These are phyloP conservation scores for Ogataea kodamae DNA, from an alignment of 805 yeast genomes.

Conservation along the genomic window DNA sequence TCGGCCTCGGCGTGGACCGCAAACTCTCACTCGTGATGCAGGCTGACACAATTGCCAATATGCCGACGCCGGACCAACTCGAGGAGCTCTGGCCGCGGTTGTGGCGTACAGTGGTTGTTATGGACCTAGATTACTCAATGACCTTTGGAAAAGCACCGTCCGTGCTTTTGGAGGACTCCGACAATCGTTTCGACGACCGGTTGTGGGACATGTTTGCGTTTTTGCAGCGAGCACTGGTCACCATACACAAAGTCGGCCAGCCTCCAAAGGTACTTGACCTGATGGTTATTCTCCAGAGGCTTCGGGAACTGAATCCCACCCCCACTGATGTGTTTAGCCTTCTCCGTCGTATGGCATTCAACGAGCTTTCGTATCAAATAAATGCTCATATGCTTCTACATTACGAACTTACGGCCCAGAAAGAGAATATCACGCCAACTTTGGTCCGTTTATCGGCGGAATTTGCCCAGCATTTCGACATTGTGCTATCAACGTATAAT, in stretches of 20 bases:
- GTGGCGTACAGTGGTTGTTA: slow-evolving; percentile 25
- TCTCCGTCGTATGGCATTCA: slow-evolving; percentile 5
- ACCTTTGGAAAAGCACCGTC: slow-evolving; percentile 24
- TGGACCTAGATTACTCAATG: slow-evolving; percentile 25
- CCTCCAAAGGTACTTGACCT: slow-evolving; percentile 26
- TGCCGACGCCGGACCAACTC: slow-evolving; percentile 15
- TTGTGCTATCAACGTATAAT: slow-evolving; percentile 6
- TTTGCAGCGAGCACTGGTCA: slow-evolving; percentile 20
- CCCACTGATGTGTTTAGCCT: neutral
- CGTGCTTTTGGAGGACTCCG: no score
- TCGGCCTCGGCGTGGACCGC: slow-evolving; percentile 44
- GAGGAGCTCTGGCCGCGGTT: slow-evolving; percentile 29
- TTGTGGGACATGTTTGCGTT: slow-evolving; percentile 17
- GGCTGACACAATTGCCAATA: slow-evolving; percentile 1
- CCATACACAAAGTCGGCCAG: slow-evolving; percentile 19
- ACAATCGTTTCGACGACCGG: no score
- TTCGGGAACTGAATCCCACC: neutral
- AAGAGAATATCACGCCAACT: no score
- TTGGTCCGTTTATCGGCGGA: no score
- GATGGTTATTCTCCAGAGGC: slow-evolving; percentile 12
- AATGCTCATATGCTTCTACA: slow-evolving; percentile 20
- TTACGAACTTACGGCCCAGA: no score
- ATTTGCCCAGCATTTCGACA: slow-evolving; percentile 5
- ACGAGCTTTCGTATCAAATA: slow-evolving; percentile 15
- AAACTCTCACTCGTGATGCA: slow-evolving; percentile 30